These are phyloP conservation scores for Erodium moschatum DNA, from an alignment of 441 rosid species.

Conservation along the genomic window DNA sequence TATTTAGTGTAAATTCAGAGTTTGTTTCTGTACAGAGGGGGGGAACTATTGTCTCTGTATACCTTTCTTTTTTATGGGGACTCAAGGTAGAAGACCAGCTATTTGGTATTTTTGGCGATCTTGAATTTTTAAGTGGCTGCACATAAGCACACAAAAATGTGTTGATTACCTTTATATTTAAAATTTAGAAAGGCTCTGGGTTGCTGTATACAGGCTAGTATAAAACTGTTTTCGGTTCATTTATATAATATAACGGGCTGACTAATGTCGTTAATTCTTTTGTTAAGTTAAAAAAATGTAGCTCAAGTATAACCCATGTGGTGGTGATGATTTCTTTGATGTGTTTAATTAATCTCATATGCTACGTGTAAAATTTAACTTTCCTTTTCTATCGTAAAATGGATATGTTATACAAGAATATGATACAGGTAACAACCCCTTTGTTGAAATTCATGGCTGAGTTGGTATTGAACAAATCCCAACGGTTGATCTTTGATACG, in stretches of 20 bases:
- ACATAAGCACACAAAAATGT: too few species aligned
- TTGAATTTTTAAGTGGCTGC: too few species aligned
- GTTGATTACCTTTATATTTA: too few species aligned
- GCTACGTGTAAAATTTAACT: neutral
- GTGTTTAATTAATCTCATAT: neutral
- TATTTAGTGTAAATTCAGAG: neutral
- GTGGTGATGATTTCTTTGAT: neutral
- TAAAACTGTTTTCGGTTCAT: too few species aligned
- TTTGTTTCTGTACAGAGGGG: neutral
- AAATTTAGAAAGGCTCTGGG: too few species aligned
- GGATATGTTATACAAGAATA: slow-evolving; percentile 7
- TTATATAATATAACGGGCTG: too few species aligned
- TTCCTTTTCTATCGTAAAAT: neutral
- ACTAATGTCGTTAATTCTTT: neutral
- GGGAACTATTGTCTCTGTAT: neutral
- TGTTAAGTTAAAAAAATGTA: neutral
- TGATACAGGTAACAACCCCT: slow-evolving; percentile 85
- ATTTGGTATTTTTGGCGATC: too few species aligned
- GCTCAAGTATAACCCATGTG: neutral
- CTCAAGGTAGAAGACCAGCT: too few species aligned
- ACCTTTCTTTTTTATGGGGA: too few species aligned
- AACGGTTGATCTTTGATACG: slow-evolving; percentile 83
- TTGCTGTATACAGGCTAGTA: too few species aligned
- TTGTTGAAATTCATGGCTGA: slow-evolving; percentile 94
- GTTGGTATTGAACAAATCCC: slow-evolving; percentile 89